A percentile compares a stretch with the other conserved stretches of the same genome.
These are phyloP conservation scores for Cryptosporidium muris DNA, from an alignment of 169 alveolate species.

Conservation along the genomic window DNA sequence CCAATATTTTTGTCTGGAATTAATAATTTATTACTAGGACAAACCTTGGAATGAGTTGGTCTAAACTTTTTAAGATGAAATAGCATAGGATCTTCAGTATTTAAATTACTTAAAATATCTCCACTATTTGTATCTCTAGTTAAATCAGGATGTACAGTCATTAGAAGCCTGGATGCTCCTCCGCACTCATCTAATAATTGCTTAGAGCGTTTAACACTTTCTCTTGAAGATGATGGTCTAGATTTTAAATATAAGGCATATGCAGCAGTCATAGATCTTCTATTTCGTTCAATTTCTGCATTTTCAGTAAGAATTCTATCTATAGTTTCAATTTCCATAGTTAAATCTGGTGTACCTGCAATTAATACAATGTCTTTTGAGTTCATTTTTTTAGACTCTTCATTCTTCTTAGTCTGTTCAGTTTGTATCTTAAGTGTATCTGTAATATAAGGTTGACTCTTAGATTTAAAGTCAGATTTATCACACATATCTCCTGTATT, in stretches of 20 bases:
- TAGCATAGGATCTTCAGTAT: slow-evolving; percentile 30
- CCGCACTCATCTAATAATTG: slow-evolving; percentile 44
- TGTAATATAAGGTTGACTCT: slow-evolving; percentile 2
- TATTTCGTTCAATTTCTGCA: slow-evolving; percentile 70
- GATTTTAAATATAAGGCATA: slow-evolving; percentile 71
- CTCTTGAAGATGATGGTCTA: slow-evolving; percentile 72
- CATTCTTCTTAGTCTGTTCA: not conserved
- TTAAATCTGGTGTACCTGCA: slow-evolving; percentile 44
- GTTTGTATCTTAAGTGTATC: not conserved
- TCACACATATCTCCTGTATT: no score
- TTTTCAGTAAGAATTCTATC: slow-evolving; percentile 65
- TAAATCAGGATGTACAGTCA: slow-evolving; percentile 55
- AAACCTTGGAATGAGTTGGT: slow-evolving; percentile 22
- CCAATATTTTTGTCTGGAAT: not conserved
- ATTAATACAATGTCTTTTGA: slow-evolving; percentile 1
- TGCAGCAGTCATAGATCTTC: slow-evolving; percentile 65
- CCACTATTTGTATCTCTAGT: not conserved
- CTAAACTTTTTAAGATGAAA: slow-evolving; percentile 47
- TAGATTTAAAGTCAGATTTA: not conserved
- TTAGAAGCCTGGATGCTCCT: slow-evolving; percentile 41
- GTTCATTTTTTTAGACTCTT: slow-evolving; percentile 4
- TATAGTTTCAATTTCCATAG: slow-evolving; percentile 62
- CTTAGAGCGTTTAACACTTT: slow-evolving; percentile 55
- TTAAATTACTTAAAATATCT: not conserved
- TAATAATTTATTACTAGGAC: not conserved